Evolutionary conservation across 345 rosid species (phyloP), one percentile per base, ranked within the genome.

Genomic region (Trapa bicornis): DNA sequence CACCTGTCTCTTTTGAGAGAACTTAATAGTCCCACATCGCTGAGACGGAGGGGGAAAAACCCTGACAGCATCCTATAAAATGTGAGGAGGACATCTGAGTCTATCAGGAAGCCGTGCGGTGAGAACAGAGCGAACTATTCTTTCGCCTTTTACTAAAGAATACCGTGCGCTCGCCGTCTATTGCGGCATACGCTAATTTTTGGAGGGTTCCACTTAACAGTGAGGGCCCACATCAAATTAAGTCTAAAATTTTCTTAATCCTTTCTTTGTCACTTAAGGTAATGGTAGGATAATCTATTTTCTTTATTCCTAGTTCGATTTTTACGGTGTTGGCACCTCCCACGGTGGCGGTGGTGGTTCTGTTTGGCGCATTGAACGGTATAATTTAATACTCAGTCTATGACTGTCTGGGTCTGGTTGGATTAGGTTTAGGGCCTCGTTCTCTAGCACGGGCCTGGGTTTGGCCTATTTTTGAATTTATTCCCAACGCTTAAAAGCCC

Each of bases 121-220:
- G 76, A 62, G 75, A 73, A 72, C 85, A 81, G 0, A 78, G 80
- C 80, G 76, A 76, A 78, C 82, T 78, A 78, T 78, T 81, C 82
- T 76, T 74, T 81, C 82, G 82, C 85, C 80, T 81, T 81, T 74
- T 81, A 76, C 80, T 78, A 81, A 78, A 78, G 82, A 81, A 72
- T 72, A 76, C 77, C 77, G 82, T 81, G 82, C 74, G 77, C 71
- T n/a, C 70, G 75, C 54, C 47, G 76, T 73, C 50, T 0, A 56
- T 0, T 66, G 62, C 64, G 76, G 78, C 80, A 71, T 79, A 78
- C 72, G 68, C 68, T 38, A 1, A 63, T 73, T 73, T 73, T 73
- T 64, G 47, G 54, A 67, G 75, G 63, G 68, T 10, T 6, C 43
- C n/a, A 6, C 8, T 15, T 11, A 4, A 3, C 0, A 32, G 66